A percentile compares a stretch with the other conserved stretches of the same genome.
phyloP scores from a whole-genome alignment of 129 eudicot species.

The Helianthus tuberosus region DNA sequence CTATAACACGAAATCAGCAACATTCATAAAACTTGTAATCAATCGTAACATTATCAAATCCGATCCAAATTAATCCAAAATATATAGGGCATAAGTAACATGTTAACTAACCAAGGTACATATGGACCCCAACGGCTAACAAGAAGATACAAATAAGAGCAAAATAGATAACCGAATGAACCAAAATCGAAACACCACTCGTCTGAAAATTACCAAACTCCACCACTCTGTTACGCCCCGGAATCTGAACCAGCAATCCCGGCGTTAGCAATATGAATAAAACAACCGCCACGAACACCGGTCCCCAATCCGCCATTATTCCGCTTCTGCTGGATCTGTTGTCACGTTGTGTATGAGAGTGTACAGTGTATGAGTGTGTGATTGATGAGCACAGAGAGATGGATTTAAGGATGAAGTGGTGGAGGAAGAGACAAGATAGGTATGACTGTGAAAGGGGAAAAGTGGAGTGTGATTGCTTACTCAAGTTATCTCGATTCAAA shows the following conservation, averaged over 20 bases:
- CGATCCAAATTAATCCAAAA: slow-evolving; percentile 17
- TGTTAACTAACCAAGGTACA: slow-evolving; percentile 63
- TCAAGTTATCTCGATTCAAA: slow-evolving; percentile 43
- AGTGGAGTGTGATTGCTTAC: slow-evolving; percentile 34
- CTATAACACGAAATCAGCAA: background rate
- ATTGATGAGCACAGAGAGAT: slow-evolving; percentile 20
- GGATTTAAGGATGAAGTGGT: slow-evolving; percentile 24
- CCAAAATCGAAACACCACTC: slow-evolving; percentile 81
- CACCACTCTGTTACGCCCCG: slow-evolving; percentile 61
- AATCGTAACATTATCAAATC: slow-evolving; percentile 14
- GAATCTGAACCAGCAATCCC: slow-evolving; percentile 79
- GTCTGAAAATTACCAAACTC: slow-evolving; percentile 81
- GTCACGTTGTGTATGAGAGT: background rate
- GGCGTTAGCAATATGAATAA: slow-evolving; percentile 74
- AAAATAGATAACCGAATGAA: slow-evolving; percentile 75
- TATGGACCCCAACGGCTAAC: slow-evolving; percentile 75
- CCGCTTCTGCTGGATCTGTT: background rate
- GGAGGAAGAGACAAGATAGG: slow-evolving; percentile 52
- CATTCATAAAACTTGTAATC: background rate
- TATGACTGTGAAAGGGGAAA: slow-evolving; percentile 36
- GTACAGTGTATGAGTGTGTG: background rate
- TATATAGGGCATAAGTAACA: background rate
- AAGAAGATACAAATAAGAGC: slow-evolving; percentile 78
- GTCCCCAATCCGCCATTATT: slow-evolving; percentile 85
- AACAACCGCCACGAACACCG: slow-evolving; percentile 89